Percentiles rank a stretch among this genome's conserved stretches.
Conservation (phyloP, 108 stramenopile genomes). For the Discostella pseudostelligera region DNA sequence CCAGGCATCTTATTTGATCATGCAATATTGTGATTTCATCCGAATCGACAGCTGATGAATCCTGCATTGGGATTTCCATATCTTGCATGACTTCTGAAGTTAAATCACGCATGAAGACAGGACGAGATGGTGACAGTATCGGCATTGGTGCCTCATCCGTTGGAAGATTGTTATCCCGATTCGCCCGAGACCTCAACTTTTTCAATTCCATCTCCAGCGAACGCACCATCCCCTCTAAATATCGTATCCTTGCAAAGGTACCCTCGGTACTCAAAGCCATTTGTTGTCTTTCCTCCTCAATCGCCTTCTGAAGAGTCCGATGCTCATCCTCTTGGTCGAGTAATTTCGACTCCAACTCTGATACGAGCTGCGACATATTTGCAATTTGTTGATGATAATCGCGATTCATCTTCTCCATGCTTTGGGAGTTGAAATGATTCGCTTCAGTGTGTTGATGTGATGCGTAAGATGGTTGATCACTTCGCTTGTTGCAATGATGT, state of each 20-base stretch:
- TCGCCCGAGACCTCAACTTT: background rate
- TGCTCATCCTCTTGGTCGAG: conserved; percentile 12
- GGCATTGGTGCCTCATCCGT: background rate
- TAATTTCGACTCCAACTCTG: conserved; percentile 17
- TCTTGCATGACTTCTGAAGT: background rate
- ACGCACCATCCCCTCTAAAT: conserved; percentile 35
- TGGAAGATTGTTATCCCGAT: no score
- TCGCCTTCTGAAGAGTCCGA: background rate
- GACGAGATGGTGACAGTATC: background rate
- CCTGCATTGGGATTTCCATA: background rate
- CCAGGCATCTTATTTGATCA: conserved; percentile 23
- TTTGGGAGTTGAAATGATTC: background rate
- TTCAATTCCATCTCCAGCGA: conserved; percentile 30
- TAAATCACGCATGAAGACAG: conserved; percentile 12
- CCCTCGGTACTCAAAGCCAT: conserved; percentile 21
- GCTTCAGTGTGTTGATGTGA: conserved; percentile 7
- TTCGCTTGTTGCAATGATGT: background rate
- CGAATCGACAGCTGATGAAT: background rate
- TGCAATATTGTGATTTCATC: conserved; percentile 3
- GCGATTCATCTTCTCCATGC: conserved; percentile 25
- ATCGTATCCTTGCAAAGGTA: conserved; percentile 31
- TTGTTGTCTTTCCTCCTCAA: conserved; percentile 15
- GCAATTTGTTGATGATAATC: conserved; percentile 5
- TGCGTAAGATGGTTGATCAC: conserved; percentile 8
- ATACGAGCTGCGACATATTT: background rate